Percentiles rank a stretch among this genome's conserved stretches.
These are phyloP conservation scores for Dendrobium officinale DNA, from an alignment of 106 monocot genomes.

Conservation along the genomic window DNA sequence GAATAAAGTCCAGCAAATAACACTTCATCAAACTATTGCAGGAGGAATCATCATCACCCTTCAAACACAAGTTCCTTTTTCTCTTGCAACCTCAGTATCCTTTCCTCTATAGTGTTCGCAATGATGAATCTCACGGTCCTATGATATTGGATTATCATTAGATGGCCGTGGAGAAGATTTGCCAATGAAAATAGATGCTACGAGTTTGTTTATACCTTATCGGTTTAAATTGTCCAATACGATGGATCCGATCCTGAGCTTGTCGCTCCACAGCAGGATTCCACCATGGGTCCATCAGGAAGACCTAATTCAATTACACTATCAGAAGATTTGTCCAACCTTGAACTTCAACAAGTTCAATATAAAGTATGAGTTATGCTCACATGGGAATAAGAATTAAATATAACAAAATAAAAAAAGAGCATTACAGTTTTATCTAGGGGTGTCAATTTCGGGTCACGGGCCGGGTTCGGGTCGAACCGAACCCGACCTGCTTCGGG, in stretches of 20 bases:
- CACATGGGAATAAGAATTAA: background rate
- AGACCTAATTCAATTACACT: conserved; percentile 39
- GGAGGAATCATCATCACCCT: conserved; percentile 38
- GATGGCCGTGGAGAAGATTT: background rate
- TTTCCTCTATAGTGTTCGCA: conserved; percentile 72
- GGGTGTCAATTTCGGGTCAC: too few species aligned
- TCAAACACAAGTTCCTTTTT: conserved; percentile 81
- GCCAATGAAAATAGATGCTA: background rate
- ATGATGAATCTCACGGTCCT: conserved; percentile 79
- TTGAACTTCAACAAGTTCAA: background rate
- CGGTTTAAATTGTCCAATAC: conserved; percentile 91
- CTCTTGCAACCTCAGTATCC: conserved; percentile 74
- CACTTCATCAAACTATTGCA: background rate
- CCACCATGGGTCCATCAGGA: conserved; percentile 99
- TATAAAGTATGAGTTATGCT: background rate
- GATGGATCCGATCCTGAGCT: conserved; percentile 87
- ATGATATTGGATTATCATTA: background rate
- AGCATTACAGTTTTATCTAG: background rate
- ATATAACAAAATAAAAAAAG: background rate
- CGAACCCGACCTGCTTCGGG: too few species aligned
- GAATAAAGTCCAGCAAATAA: background rate
- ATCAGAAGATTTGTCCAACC: background rate
- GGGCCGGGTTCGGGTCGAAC: too few species aligned
- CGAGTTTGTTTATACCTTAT: conserved; percentile 37
- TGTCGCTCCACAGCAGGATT: conserved; percentile 90